Evolutionary conservation across 805 yeast genomes (phyloP), one percentile per base, ranked within the genome.

Genomic region (Candida sithepensis): DNA sequence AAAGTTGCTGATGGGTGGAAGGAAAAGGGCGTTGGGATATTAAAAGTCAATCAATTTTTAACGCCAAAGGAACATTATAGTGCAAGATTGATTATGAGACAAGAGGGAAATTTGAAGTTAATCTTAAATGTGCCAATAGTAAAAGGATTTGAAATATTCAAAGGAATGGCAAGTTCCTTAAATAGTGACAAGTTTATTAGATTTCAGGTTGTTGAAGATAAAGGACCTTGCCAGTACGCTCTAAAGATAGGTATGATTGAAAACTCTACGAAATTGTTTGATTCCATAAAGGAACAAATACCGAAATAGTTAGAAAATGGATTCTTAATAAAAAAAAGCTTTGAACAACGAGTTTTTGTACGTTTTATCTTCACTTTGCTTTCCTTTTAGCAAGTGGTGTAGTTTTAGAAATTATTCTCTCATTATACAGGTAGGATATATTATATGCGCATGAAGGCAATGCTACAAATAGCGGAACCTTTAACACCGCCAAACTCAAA

Each of bases 401-500:
- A 24, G 26, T 28, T 3, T 21, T 6, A 3, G n/a, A 20, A 41
- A 41, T 23, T 28, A 21, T 32, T 24, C 42, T 37, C 24, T 14
- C n/a, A n/a, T n/a, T n/a, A n/a, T n/a, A n/a, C n/a, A n/a, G n/a
- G n/a, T n/a, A n/a, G n/a, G 10, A 21, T 42, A 41, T 26, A 22
- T 42, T 39, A 51, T 39, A 45, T 48, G 57, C 69, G 82, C 22
- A 73, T 71, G 59, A 92, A 94, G 19, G 94, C 96, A 41, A 92
- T 76, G 45, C 90, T 85, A 63, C 96, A 88, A 37, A 92, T 87
- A 1, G 97, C 83, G 34, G 90, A 80, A 1, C 99, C 99, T 56
- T 83, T 77, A 5, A 76, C 79, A 8, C 99, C 99, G 2, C 97
- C 97, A 66, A 90, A 92, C 63, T 85, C 79, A 61, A 89, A 89